Conservation (phyloP, 2,329 filamentous ascomycete species). For the Grosmannia clavigera region DNA sequence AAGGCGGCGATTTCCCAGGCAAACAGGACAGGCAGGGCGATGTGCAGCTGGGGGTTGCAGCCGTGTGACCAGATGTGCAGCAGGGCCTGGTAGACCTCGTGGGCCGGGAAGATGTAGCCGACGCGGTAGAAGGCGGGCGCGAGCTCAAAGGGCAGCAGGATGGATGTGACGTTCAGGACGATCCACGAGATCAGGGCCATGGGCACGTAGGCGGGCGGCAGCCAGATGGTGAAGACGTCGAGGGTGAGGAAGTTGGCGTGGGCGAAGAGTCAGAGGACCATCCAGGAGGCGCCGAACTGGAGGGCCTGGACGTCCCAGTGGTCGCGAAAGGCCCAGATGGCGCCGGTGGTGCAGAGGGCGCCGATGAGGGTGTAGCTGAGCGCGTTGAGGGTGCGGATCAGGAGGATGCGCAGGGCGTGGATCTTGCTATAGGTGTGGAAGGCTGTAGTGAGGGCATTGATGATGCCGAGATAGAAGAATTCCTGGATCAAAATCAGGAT, state of each 20-base stretch:
- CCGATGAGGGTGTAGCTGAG: constrained; percentile 23
- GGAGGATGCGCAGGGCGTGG: constrained; percentile 18
- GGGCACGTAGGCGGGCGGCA: constrained; percentile 26
- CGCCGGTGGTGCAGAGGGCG: constrained; percentile 25
- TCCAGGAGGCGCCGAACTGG: constrained; percentile 17
- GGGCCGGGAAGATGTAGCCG: constrained; percentile 26
- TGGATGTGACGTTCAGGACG: constrained; percentile 27
- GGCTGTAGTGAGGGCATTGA: constrained; percentile 22
- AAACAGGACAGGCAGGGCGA: constrained; percentile 29
- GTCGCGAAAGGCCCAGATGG: constrained; percentile 32
- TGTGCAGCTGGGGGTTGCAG: constrained; percentile 25
- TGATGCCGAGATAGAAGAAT: constrained; percentile 21
- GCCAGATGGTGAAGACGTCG: constrained; percentile 29
- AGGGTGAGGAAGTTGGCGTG: constrained; percentile 21
- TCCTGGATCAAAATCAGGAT: constrained; percentile 23
- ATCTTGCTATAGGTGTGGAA: constrained; percentile 25
- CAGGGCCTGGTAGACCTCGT: constrained; percentile 26
- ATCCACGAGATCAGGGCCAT: constrained; percentile 25
- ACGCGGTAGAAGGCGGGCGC: constrained; percentile 27
- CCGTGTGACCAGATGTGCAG: constrained; percentile 30
- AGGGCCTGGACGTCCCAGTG: constrained; percentile 25
- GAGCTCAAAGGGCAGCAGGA: constrained; percentile 29
- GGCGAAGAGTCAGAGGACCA: constrained; percentile 24
- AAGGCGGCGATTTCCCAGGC: constrained; percentile 21
- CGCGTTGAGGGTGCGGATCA: constrained; percentile 18